Conservation (phyloP, 2,329 filamentous ascomycete genomes). For the Chaetothyriales sp. region DNA sequence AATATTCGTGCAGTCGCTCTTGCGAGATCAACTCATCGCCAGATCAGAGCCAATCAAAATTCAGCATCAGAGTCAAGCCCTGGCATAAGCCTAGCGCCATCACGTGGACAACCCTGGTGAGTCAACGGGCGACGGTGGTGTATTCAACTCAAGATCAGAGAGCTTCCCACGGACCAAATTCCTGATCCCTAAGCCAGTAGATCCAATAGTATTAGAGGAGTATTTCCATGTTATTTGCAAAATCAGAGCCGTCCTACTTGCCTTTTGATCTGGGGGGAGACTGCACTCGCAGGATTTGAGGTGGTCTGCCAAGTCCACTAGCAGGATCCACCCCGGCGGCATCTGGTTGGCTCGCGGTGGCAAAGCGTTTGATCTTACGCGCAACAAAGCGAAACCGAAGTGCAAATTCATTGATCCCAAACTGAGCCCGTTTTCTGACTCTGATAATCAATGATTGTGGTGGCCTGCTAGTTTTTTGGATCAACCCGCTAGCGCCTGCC, state of each 20-base stretch:
- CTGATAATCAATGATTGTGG: neutral
- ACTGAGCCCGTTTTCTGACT: neutral
- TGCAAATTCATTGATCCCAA: neutral
- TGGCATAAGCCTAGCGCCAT: neutral
- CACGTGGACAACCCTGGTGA: neutral
- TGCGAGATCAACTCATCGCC: slow-evolving; percentile 11
- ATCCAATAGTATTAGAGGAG: neutral
- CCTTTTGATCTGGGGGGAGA: neutral
- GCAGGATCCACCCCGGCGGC: neutral
- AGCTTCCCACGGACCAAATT: neutral
- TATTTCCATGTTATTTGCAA: neutral
- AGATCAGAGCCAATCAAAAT: slow-evolving; percentile 17
- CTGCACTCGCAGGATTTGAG: neutral
- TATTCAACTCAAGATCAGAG: neutral
- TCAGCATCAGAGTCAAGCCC: slow-evolving; percentile 13
- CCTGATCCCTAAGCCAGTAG: neutral
- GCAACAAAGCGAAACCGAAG: neutral
- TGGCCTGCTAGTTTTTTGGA: neutral
- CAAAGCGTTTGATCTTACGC: neutral
- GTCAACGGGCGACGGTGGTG: neutral
- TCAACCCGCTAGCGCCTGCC: neutral
- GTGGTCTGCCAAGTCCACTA: slow-evolving; percentile 14
- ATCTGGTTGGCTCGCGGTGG: neutral
- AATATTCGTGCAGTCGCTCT: slow-evolving; percentile 11
- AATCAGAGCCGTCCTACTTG: neutral